Evolutionary conservation across 768 basidiomycete species (phyloP).

Genomic region (Leccinum sublutescens): DNA sequence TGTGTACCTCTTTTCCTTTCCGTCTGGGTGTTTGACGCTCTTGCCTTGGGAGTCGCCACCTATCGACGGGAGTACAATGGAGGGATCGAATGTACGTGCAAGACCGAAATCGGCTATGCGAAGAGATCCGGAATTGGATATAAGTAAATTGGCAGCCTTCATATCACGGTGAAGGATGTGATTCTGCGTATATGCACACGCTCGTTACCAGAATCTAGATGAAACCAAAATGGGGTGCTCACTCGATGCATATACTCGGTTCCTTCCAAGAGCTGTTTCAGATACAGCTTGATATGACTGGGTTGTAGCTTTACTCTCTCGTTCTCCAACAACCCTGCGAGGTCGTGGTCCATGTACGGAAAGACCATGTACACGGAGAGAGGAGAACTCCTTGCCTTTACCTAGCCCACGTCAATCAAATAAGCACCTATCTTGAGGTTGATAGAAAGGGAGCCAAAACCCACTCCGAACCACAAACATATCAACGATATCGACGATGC

Average conservation of each 20-base stretch:
- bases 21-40: constrained; percentile 37
- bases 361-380: constrained; percentile 97
- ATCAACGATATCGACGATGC: constrained; percentile 84
- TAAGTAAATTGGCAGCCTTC: constrained; percentile 97
- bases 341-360: constrained; percentile 99
- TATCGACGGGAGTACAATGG: constrained; percentile 34
- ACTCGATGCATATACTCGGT: constrained; percentile 95
- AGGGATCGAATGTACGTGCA: constrained; percentile 74
- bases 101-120: constrained; percentile 97
- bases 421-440: background rate
- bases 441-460: constrained; percentile 24
- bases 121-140: constrained; percentile 79
- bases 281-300: constrained; percentile 91
- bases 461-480: constrained; percentile 86
- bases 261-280: constrained; percentile 94
- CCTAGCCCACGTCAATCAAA: constrained; percentile 10
- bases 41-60: constrained; percentile 19
- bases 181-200: constrained; percentile 54
- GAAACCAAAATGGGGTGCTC: constrained; percentile 30
- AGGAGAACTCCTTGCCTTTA: constrained; percentile 58
- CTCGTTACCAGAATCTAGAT: constrained; percentile 4
- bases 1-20: constrained; percentile 76
- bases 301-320: constrained; percentile 79
- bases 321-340: constrained; percentile 92
- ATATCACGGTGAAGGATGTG: constrained; percentile 97